Conservation (phyloP, 345 rosid genomes). For the Salix suchowensis region DNA sequence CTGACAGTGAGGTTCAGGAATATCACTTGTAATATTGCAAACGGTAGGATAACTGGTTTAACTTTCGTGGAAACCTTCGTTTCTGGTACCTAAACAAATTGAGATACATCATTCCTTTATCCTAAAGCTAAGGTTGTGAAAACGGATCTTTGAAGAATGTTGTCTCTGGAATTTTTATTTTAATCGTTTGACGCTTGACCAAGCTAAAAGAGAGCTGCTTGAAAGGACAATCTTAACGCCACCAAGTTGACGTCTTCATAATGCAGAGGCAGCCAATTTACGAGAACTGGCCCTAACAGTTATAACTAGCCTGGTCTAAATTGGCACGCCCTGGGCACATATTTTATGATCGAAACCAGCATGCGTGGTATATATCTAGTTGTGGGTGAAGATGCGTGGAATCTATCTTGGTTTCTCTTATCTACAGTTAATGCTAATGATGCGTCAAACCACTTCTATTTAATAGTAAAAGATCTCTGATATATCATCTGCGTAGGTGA, state of each 20-base stretch:
- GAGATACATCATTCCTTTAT: not conserved
- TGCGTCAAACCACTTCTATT: too few relatives aligned
- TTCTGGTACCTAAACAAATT: not conserved
- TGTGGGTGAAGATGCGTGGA: not conserved
- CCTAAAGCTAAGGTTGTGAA: not conserved
- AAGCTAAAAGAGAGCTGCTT: not conserved
- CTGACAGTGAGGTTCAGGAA: not conserved
- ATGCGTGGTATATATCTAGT: not conserved
- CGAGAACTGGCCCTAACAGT: not conserved
- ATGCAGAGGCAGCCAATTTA: not conserved
- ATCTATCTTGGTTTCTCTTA: not conserved
- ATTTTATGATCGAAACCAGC: not conserved
- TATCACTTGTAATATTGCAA: not conserved
- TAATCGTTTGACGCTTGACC: not conserved
- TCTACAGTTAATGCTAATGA: too few relatives aligned
- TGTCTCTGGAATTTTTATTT: not conserved
- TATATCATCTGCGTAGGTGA: too few relatives aligned
- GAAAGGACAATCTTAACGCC: not conserved
- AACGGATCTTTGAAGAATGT: not conserved
- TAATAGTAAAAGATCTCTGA: too few relatives aligned
- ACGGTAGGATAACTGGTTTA: not conserved
- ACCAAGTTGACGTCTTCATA: not conserved
- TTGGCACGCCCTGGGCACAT: not conserved
- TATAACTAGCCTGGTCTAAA: not conserved
- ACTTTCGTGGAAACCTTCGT: not conserved